Conservation (phyloP, 257 asterid species). For the Ligustrum vulgare region DNA sequence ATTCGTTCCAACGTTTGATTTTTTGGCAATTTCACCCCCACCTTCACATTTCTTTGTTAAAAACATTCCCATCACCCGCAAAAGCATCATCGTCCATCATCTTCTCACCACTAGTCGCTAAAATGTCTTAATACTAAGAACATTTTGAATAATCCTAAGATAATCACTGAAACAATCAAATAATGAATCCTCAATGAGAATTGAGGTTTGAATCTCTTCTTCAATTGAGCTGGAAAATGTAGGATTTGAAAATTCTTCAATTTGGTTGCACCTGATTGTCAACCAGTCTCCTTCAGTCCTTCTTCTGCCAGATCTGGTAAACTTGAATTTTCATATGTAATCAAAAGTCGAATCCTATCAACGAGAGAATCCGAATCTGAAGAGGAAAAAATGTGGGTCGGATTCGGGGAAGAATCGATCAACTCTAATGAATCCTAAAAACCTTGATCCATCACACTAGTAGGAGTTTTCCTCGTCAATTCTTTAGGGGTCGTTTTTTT, state of each 20-base stretch:
- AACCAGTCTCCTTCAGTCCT: constrained; percentile 75
- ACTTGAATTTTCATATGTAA: constrained; percentile 22
- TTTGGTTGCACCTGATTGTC: constrained; percentile 44
- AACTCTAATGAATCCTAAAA: constrained; percentile 68
- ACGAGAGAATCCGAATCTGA: constrained; percentile 33
- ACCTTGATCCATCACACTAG: constrained; percentile 64
- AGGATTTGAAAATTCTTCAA: constrained; percentile 31
- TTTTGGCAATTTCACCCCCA: too few species aligned
- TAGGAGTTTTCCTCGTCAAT: constrained; percentile 56
- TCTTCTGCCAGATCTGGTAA: constrained; percentile 46
- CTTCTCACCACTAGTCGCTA: neutral
- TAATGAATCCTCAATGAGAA: constrained; percentile 25
- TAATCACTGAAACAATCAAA: constrained; percentile 35
- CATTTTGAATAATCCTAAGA: constrained; percentile 18
- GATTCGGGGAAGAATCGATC: constrained; percentile 21
- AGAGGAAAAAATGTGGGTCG: constrained; percentile 12
- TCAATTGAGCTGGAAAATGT: constrained; percentile 14
- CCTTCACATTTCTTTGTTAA: too few species aligned
- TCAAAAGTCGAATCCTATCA: constrained; percentile 42
- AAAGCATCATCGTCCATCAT: too few species aligned
- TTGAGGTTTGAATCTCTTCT: constrained; percentile 31
- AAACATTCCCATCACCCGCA: too few species aligned
- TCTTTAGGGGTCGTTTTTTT: too few species aligned
- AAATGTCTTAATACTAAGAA: neutral
- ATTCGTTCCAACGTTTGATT: too few species aligned